These are phyloP conservation scores for Condylostoma magnum DNA, from an alignment of 169 alveolate species.

Conservation along the genomic window DNA sequence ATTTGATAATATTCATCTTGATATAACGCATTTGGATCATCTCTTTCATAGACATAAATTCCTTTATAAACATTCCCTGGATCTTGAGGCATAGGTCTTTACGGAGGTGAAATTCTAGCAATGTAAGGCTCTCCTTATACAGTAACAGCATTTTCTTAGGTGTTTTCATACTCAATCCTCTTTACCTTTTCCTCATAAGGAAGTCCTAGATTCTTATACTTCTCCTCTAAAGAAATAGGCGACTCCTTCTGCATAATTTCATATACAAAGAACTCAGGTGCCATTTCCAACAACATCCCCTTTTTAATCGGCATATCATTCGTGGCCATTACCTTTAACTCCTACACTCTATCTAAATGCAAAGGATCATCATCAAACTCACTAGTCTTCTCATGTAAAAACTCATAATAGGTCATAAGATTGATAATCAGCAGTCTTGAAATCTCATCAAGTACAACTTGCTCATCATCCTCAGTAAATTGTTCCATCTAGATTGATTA, in stretches of 20 bases:
- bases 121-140: neutral
- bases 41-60: constrained; percentile 4
- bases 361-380: neutral
- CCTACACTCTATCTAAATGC: neutral
- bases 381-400: neutral
- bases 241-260: neutral
- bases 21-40: neutral
- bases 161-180: neutral
- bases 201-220: constrained; percentile 15
- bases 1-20: neutral
- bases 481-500: neutral
- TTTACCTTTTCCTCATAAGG: neutral
- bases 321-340: neutral
- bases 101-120: constrained; percentile 4
- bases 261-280: constrained; percentile 10
- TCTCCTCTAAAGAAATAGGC: constrained; percentile 11
- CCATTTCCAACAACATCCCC: neutral
- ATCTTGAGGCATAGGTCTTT: neutral
- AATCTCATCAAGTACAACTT: neutral
- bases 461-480: constrained; percentile 3
- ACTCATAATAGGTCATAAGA: neutral
- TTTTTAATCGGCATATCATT: constrained; percentile 13
- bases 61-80: neutral
- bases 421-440: neutral
- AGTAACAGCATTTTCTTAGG: neutral